Percentiles rank a stretch among this genome's conserved stretches.
Conservation (phyloP, 352 stramenopile species). For the Phytopythium sindhum region DNA sequence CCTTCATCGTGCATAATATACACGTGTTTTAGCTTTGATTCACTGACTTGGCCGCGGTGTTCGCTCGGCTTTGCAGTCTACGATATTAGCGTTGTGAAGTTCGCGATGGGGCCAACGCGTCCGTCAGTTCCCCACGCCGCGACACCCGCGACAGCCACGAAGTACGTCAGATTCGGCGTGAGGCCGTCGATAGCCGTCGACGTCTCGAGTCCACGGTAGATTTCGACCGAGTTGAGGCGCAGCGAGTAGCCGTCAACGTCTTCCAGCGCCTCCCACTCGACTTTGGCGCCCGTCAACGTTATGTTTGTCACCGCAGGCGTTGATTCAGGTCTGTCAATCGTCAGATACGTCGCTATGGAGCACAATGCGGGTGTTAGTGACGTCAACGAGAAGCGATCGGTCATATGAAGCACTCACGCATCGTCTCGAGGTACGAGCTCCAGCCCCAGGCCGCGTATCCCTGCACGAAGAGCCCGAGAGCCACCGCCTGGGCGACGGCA, state of each 20-base stretch:
- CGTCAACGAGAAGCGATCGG: neutral
- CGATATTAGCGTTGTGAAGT: slow-evolving; percentile 57
- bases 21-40: too few relatives aligned
- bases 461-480: slow-evolving; percentile 64
- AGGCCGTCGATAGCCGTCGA: slow-evolving; percentile 36
- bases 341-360: slow-evolving; percentile 54
- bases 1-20: too few relatives aligned
- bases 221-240: slow-evolving; percentile 68
- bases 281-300: slow-evolving; percentile 27
- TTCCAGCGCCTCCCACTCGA: slow-evolving; percentile 48
- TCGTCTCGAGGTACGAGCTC: slow-evolving; percentile 57
- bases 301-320: slow-evolving; percentile 37
- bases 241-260: slow-evolving; percentile 69
- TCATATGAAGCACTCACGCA: slow-evolving; percentile 35
- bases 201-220: slow-evolving; percentile 55
- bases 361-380: neutral
- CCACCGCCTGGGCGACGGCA: slow-evolving; percentile 43
- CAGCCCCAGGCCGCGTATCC: slow-evolving; percentile 78
- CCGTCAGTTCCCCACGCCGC: slow-evolving; percentile 61
- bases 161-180: slow-evolving; percentile 71
- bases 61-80: neutral
- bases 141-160: slow-evolving; percentile 62
- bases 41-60: too few relatives aligned
- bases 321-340: slow-evolving; percentile 32
- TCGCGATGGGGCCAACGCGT: slow-evolving; percentile 41